Percentiles rank a stretch among this genome's conserved stretches.
phyloP scores from a whole-genome alignment of 768 basidiomycete species.

The Xanthoconium purpureum region DNA sequence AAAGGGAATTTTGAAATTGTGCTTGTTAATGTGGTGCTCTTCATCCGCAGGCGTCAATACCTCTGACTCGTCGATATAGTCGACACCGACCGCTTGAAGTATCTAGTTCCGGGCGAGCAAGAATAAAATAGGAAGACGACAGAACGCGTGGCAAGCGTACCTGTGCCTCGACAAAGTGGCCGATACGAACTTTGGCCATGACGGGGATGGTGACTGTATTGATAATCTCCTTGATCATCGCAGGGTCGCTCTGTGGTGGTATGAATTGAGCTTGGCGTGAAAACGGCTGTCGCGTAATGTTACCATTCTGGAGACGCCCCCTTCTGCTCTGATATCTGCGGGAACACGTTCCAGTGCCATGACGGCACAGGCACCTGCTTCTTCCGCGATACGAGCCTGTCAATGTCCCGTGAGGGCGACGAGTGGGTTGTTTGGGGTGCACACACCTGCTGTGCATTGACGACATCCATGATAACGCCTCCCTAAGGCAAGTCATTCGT shows the following conservation, averaged over 20 bases:
- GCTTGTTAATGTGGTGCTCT: constrained; percentile 95
- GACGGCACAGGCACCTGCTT: constrained; percentile 95
- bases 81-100: constrained; percentile 88
- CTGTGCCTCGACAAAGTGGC: constrained; percentile 97
- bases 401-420: constrained; percentile 1
- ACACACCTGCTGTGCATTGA: constrained; percentile 65
- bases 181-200: constrained; percentile 95
- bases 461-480: constrained; percentile 94
- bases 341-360: constrained; percentile 97
- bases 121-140: background rate
- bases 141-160: constrained; percentile 34
- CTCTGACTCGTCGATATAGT: constrained; percentile 95
- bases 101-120: constrained; percentile 49
- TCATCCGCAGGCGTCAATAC: constrained; percentile 97
- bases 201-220: constrained; percentile 95
- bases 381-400: constrained; percentile 93
- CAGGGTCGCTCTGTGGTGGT: constrained; percentile 72
- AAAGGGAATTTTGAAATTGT: constrained; percentile 91
- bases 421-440: background rate
- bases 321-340: constrained; percentile 87
- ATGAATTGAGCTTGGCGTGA: background rate
- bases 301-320: constrained; percentile 97
- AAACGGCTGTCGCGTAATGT: constrained; percentile 22
- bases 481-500: constrained; percentile 41
- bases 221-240: constrained; percentile 95